Evolutionary conservation across 768 basidiomycete genomes (phyloP).

Genomic region (Lactifluus piperatus): DNA sequence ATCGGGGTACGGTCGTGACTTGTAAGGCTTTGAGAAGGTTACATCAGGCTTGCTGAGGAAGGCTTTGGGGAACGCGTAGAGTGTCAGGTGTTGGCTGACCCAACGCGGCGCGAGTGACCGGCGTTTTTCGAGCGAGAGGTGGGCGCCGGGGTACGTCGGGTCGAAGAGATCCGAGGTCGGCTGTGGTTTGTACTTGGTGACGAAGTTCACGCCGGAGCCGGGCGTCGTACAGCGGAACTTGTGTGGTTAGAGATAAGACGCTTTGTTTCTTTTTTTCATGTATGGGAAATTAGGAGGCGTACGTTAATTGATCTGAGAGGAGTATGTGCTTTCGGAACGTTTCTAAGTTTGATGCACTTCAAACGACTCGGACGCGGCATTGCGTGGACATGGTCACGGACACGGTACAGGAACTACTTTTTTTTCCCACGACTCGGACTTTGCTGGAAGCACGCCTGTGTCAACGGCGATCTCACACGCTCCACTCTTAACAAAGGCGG

Average conservation of each 20-base stretch:
- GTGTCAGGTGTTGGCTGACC: background rate
- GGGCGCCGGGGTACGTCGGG: constrained; percentile 3
- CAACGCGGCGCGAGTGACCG: constrained; percentile 1
- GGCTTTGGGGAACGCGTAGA: constrained; percentile 13
- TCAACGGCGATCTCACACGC: too few relatives aligned
- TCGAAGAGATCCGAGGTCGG: background rate
- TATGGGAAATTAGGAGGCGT: background rate
- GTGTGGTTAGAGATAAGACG: background rate
- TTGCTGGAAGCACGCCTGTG: too few relatives aligned
- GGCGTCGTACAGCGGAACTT: constrained; percentile 13
- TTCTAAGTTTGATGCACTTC: background rate
- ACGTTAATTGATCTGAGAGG: constrained; percentile 10
- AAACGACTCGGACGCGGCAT: constrained; percentile 5
- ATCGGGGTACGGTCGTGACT: constrained; percentile 4
- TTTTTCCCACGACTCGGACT: too few relatives aligned
- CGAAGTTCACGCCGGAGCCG: constrained; percentile 3
- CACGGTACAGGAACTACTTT: too few relatives aligned
- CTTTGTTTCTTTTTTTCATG: too few relatives aligned
- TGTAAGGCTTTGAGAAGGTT: background rate
- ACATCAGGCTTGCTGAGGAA: background rate
- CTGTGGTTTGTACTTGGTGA: background rate
- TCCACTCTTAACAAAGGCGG: too few relatives aligned
- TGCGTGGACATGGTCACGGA: too few relatives aligned
- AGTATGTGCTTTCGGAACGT: background rate
- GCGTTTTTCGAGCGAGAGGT: background rate